A percentile compares a stretch with the other conserved stretches of the same genome.
Evolutionary conservation across 2,329 filamentous ascomycete species (phyloP).

Genomic region (Atkinsonella texensis): DNA sequence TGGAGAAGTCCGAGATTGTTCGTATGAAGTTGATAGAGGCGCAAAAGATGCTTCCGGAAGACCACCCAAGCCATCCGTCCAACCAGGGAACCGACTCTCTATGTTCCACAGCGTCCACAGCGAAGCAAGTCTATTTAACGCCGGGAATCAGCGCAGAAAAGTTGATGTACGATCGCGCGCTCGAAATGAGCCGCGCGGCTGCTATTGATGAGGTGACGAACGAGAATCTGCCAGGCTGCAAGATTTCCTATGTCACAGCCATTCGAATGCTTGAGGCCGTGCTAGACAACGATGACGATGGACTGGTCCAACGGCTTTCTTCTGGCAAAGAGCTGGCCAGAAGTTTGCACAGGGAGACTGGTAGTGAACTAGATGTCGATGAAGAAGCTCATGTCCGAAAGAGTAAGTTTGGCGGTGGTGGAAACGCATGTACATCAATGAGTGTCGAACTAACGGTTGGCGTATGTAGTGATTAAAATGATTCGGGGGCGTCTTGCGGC

Average conservation of each 20-base stretch:
- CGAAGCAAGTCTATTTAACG: conserved; percentile 72
- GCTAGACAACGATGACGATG: conserved; percentile 65
- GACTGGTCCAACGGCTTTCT: conserved; percentile 20
- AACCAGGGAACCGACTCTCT: conserved; percentile 56
- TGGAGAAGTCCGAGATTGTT: conserved; percentile 95
- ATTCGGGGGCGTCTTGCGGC: conserved; percentile 42
- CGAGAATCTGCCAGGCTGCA: conserved; percentile 75
- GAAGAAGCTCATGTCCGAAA: conserved; percentile 63
- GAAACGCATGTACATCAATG: neutral
- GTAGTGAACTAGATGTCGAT: conserved; percentile 48
- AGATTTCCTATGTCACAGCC: conserved; percentile 85
- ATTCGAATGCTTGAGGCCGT: conserved; percentile 93
- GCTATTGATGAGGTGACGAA: conserved; percentile 94
- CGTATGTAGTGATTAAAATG: conserved; percentile 46
- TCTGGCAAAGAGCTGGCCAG: conserved; percentile 30
- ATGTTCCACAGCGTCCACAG: conserved; percentile 48
- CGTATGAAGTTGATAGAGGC: conserved; percentile 76
- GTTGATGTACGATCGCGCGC: conserved; percentile 91
- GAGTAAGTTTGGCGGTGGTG: conserved; percentile 37
- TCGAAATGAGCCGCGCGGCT: conserved; percentile 92
- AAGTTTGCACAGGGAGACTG: conserved; percentile 20
- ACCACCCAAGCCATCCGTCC: conserved; percentile 75
- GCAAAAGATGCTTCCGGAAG: conserved; percentile 69
- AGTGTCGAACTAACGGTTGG: conserved; percentile 12
- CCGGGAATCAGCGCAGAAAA: conserved; percentile 89